Percentiles rank a stretch among this genome's conserved stretches.
phyloP scores from a whole-genome alignment of 306 rosid genomes.

The Gleditsia sinensis region DNA sequence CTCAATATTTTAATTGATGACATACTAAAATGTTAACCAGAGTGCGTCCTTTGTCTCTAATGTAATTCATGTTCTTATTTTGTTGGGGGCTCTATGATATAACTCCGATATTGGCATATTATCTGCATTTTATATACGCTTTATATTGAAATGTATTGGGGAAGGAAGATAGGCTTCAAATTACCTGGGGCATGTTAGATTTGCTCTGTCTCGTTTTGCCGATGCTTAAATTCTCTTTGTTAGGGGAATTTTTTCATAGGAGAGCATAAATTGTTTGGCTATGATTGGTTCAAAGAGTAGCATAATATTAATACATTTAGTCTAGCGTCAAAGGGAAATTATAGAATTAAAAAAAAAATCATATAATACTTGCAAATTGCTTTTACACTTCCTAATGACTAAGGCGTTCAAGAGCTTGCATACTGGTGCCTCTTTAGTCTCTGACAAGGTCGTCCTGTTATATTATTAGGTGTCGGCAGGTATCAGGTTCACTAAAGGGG shows the following conservation, averaged over 20 bases:
- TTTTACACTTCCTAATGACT: neutral
- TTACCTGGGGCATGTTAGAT: neutral
- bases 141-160: neutral
- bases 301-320: neutral
- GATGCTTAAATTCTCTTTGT: neutral
- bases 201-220: neutral
- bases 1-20: too few species aligned
- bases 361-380: neutral
- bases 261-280: neutral
- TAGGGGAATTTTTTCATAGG: neutral
- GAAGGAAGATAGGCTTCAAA: neutral
- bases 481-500: constrained; percentile 75
- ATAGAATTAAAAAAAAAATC: neutral
- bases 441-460: constrained; percentile 27
- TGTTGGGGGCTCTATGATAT: too few species aligned
- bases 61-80: too few species aligned
- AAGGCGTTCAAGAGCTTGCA: neutral
- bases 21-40: too few species aligned
- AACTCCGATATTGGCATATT: neutral
- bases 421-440: constrained; percentile 13
- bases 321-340: neutral
- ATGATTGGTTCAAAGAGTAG: neutral
- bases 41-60: too few species aligned
- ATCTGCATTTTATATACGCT: neutral
- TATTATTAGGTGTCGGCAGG: constrained; percentile 71